Percentiles rank a stretch among this genome's conserved stretches.
Conservation (phyloP, 2,329 filamentous ascomycete genomes). For the Sclerotinia nivalis region DNA sequence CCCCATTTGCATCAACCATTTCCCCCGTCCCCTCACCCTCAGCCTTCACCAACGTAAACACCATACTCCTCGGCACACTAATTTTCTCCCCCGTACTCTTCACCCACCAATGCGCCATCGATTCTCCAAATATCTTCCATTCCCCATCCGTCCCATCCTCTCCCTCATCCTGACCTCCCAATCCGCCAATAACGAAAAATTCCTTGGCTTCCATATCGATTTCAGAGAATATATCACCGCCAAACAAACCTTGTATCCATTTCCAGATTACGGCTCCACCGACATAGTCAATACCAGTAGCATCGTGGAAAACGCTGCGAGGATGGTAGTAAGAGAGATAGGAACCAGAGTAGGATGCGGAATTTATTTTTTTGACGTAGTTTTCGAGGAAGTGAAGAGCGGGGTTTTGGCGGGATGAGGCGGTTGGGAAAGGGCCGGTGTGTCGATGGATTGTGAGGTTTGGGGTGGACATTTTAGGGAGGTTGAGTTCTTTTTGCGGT, state of each 20-base stretch:
- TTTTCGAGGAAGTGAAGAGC: conserved; percentile 17
- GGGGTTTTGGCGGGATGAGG: neutral
- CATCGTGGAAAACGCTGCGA: conserved; percentile 1
- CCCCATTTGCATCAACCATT: neutral
- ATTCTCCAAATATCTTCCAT: conserved; percentile 24
- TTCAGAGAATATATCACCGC: neutral
- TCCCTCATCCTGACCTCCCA: neutral
- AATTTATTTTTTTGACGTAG: conserved; percentile 6
- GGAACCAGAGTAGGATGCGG: neutral
- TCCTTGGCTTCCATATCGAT: conserved; percentile 20
- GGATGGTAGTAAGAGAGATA: conserved; percentile 23
- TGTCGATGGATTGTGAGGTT: neutral
- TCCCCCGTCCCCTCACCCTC: conserved; percentile 17
- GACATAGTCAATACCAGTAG: conserved; percentile 17
- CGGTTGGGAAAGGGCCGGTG: conserved; percentile 1
- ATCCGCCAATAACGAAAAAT: neutral
- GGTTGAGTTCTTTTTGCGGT: neutral
- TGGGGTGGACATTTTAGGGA: neutral
- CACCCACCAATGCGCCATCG: conserved; percentile 24
- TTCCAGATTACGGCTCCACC: conserved; percentile 14
- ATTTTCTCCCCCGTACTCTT: conserved; percentile 16
- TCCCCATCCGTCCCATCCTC: neutral
- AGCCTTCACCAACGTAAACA: conserved; percentile 22
- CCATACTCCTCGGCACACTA: conserved; percentile 24
- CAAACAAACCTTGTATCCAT: conserved; percentile 19